Conservation (phyloP, 352 stramenopile species). For the Globisporangium heterothallicum region DNA sequence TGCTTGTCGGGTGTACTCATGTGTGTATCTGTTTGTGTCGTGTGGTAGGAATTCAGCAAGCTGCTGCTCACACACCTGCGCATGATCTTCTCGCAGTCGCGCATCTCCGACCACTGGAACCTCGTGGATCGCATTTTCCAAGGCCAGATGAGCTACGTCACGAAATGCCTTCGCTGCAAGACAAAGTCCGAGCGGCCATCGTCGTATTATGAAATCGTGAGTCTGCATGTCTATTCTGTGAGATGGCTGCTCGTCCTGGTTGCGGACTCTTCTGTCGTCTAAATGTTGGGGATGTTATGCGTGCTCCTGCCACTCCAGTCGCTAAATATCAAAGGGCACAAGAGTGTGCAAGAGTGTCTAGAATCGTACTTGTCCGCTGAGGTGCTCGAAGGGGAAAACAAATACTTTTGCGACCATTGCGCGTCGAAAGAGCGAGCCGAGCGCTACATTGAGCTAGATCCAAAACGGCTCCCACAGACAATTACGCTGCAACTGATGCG, state of each 20-base stretch:
- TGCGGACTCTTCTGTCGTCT: background rate
- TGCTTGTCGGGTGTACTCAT: background rate
- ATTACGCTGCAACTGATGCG: constrained; percentile 82
- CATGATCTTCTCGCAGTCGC: constrained; percentile 68
- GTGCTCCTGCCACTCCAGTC: constrained; percentile 25
- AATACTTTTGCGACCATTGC: constrained; percentile 83
- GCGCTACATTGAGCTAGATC: constrained; percentile 65
- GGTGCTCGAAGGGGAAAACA: constrained; percentile 79
- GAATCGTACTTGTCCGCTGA: constrained; percentile 68
- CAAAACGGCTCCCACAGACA: constrained; percentile 45
- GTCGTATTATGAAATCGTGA: constrained; percentile 80
- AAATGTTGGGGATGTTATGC: background rate
- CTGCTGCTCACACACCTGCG: constrained; percentile 74
- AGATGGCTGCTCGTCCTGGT: no score
- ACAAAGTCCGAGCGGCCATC: constrained; percentile 56
- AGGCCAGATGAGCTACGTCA: constrained; percentile 81
- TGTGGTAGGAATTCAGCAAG: constrained; percentile 83
- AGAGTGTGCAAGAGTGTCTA: constrained; percentile 64
- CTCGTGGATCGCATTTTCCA: constrained; percentile 76
- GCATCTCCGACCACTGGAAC: constrained; percentile 43
- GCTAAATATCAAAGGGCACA: constrained; percentile 82
- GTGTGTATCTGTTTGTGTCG: constrained; percentile 1
- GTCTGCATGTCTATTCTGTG: constrained; percentile 4
- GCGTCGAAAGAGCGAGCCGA: constrained; percentile 69
- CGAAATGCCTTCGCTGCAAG: constrained; percentile 71